Conservation (phyloP, 345 rosid genomes). For the Camelina hispida region DNA sequence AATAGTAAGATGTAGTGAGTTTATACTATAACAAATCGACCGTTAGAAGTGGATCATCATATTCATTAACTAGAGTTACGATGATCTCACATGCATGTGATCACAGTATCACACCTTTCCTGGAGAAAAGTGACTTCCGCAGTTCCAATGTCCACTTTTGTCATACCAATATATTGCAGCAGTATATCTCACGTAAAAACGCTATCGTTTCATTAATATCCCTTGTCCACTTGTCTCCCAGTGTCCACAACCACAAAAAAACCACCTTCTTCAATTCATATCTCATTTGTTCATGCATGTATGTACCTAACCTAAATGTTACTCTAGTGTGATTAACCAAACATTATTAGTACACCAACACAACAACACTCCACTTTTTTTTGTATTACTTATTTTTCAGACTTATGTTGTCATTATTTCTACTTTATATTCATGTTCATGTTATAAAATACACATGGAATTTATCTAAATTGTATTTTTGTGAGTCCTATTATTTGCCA, state of each 20-base stretch:
- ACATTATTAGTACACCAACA: background rate
- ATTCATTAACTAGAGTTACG: background rate
- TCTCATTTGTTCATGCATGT: background rate
- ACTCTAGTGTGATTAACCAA: background rate
- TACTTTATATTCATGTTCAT: too few species aligned
- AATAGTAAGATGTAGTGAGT: too few species aligned
- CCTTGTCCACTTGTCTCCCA: background rate
- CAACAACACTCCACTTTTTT: background rate
- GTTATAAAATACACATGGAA: background rate
- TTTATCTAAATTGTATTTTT: background rate
- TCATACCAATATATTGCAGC: background rate
- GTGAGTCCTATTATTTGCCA: background rate
- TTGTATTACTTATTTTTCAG: background rate
- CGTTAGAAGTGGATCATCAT: constrained; percentile 28
- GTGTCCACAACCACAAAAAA: background rate
- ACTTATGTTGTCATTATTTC: background rate
- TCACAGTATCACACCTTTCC: constrained; percentile 25
- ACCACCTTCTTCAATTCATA: background rate
- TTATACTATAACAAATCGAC: background rate
- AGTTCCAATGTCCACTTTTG: constrained; percentile 36
- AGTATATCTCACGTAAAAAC: background rate
- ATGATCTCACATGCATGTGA: constrained; percentile 39
- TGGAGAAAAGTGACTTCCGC: constrained; percentile 17
- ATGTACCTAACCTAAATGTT: too few species aligned
- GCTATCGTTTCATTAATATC: background rate